A percentile compares a stretch with the other conserved stretches of the same genome.
These are phyloP conservation scores for Garcia nutans DNA, from an alignment of 345 rosid genomes.

Conservation along the genomic window DNA sequence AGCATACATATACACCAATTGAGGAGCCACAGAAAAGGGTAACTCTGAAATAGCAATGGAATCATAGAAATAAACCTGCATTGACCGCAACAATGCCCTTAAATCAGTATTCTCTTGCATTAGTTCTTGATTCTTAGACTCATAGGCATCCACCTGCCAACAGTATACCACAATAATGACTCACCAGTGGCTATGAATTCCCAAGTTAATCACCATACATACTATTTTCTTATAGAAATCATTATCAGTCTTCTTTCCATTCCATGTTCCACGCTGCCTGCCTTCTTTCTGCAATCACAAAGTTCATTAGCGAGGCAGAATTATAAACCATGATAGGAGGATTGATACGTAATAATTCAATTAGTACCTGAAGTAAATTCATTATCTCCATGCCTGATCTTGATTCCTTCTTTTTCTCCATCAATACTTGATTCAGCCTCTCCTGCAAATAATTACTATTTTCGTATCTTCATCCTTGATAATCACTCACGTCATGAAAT, in stretches of 20 bases:
- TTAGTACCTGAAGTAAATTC: slow-evolving; percentile 89
- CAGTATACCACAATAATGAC: slow-evolving; percentile 12
- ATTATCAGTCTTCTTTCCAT: slow-evolving; percentile 91
- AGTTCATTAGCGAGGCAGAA: slow-evolving; percentile 4
- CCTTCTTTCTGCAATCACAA: slow-evolving; percentile 83
- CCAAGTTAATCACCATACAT: slow-evolving; percentile 28
- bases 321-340: not conserved
- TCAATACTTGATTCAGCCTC: slow-evolving; percentile 90
- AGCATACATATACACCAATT: not conserved
- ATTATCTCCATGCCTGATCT: slow-evolving; percentile 98
- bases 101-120: slow-evolving; percentile 84
- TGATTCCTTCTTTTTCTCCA: slow-evolving; percentile 99
- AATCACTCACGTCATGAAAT: not conserved
- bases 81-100: slow-evolving; percentile 84
- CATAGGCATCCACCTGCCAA: slow-evolving; percentile 90
- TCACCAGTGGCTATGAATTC: not conserved
- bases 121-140: slow-evolving; percentile 87
- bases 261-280: slow-evolving; percentile 98
- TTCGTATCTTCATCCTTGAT: not conserved
- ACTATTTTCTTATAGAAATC: slow-evolving; percentile 96
- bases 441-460: slow-evolving; percentile 43
- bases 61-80: slow-evolving; percentile 56
- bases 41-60: not conserved
- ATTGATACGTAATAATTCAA: not conserved
- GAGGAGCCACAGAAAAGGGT: slow-evolving; percentile 1